These are phyloP conservation scores for Backusella luteola DNA, from an alignment of 192 early-diverging fungal genomes.

Conservation along the genomic window DNA sequence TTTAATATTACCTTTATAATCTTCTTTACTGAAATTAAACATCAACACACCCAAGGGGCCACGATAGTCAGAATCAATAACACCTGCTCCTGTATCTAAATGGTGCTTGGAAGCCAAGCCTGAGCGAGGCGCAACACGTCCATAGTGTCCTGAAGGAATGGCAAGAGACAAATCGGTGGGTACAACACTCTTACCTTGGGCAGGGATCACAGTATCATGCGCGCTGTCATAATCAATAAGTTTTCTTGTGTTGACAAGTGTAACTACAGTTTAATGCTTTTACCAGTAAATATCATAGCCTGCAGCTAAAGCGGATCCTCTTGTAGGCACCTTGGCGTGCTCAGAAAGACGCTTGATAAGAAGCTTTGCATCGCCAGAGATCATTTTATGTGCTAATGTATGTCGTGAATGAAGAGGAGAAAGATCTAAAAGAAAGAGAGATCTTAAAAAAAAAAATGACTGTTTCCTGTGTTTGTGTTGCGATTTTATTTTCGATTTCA, in stretches of 20 bases:
- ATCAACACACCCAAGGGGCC: conserved; percentile 83
- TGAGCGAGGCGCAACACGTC: conserved; percentile 91
- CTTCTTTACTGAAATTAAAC: conserved; percentile 83
- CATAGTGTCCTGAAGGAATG: conserved; percentile 87
- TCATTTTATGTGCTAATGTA: conserved; percentile 23
- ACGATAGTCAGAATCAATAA: conserved; percentile 90
- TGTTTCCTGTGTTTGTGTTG: neutral
- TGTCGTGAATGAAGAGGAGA: neutral
- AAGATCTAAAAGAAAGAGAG: neutral
- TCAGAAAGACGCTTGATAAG: conserved; percentile 68
- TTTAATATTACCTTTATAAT: conserved; percentile 39
- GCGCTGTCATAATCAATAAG: conserved; percentile 37
- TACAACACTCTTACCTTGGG: conserved; percentile 75
- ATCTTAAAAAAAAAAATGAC: neutral
- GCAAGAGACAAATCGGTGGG: conserved; percentile 85
- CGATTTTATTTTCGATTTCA: neutral
- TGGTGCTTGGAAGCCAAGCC: conserved; percentile 90
- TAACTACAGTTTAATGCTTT: neutral
- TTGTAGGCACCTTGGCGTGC: conserved; percentile 75
- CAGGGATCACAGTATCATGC: conserved; percentile 64
- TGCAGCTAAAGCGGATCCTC: conserved; percentile 81
- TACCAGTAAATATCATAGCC: conserved; percentile 93
- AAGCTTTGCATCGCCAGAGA: conserved; percentile 31
- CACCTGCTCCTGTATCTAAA: conserved; percentile 88
- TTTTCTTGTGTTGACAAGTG: neutral